Evolutionary conservation across 2,329 filamentous ascomycete genomes (phyloP), one percentile per base, ranked within the genome.

Genomic region (Fusarium sp.): DNA sequence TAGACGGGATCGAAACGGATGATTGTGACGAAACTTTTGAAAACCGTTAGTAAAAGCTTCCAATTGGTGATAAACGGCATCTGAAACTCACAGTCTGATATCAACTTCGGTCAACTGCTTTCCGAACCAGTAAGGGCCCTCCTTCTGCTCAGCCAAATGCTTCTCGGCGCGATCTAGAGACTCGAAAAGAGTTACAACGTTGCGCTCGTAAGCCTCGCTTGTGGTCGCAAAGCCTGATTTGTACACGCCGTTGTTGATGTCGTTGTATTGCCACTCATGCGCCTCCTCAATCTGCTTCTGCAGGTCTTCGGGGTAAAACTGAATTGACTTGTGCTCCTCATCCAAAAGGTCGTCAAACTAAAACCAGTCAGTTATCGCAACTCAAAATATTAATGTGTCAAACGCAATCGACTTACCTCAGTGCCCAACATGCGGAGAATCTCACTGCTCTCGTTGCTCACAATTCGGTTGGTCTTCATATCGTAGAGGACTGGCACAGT

Each of bases 361-460:
- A 12, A 11, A 3, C 13, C 16, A 20, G 20, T 64, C 5, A 62
- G 50, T 58, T 25, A 45, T 18, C 43, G 12, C 43, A 14, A 25
- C 12, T 21, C 11, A 16, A 23, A 21, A 11, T 16, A 10, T n/a
- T 7, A n/a, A 16, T 14, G 11, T 28, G 8, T n/a, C 12, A 8
- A 28, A 25, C n/a, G 34, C 9, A 37, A 34, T 10, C 16, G 32
- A 59, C 77, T 20, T 55, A 93, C 93, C 75, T 89, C 92, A 43
- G 86, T 86, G 77, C 92, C 92, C 66, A 98, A 84, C 92, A 97
- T 97, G 77, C 94, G 90, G 78, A 97, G 90, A 78, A 98, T 97
- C 82, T 98, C 94, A 72, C 90, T 90, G 80, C 92, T 93, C 86
- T 97, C 94, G 73, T 98, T 98, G 87, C 87, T 96, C 67, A 97